phyloP scores from a whole-genome alignment of 257 asterid species.

The Gynochthodes officinalis region DNA sequence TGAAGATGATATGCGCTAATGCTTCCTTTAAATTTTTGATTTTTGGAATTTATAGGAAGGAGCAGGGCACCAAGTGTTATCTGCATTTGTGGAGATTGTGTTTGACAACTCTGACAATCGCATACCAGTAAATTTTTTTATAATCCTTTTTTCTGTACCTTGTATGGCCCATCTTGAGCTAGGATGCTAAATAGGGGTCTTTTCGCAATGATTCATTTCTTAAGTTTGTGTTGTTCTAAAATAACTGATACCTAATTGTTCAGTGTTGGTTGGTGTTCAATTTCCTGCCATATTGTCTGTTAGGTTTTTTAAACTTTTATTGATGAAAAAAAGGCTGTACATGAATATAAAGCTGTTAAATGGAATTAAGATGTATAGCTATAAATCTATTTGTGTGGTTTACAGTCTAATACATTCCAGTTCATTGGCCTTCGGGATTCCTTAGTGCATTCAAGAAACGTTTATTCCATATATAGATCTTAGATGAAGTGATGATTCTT shows the following conservation, averaged over 20 bases:
- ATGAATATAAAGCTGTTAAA: neutral
- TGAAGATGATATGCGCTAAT: neutral
- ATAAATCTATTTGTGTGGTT: neutral
- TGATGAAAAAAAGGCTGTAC: neutral
- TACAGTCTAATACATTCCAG: neutral
- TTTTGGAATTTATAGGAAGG: conserved; percentile 70
- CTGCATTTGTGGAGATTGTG: conserved; percentile 98
- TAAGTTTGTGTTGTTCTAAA: neutral
- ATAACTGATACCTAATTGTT: neutral
- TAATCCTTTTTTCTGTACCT: neutral
- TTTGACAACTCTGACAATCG: conserved; percentile 97
- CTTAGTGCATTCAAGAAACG: neutral
- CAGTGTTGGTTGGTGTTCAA: neutral
- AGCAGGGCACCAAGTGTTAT: conserved; percentile 86
- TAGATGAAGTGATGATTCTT: neutral
- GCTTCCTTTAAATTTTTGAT: conserved; percentile 2
- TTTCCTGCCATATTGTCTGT: neutral
- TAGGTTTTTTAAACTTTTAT: neutral
- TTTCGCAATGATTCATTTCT: neutral
- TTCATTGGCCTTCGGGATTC: neutral
- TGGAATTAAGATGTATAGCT: no score
- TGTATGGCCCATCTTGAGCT: neutral
- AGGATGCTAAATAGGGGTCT: neutral
- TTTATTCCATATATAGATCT: no score
- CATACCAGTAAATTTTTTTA: conserved; percentile 57